Conservation (phyloP, 306 rosid species). For the Dryas drummondii region DNA sequence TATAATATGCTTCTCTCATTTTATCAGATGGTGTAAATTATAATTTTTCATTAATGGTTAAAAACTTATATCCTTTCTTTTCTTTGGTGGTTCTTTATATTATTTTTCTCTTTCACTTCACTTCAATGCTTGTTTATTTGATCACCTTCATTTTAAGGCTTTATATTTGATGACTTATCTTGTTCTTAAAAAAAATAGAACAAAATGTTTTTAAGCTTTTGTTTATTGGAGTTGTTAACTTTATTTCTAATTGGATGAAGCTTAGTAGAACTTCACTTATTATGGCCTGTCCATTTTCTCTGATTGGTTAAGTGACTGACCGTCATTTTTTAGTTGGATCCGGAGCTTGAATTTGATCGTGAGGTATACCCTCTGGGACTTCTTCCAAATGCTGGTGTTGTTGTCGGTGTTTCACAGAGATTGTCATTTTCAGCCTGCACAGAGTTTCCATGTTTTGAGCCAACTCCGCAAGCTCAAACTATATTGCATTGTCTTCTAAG, state of each 20-base stretch:
- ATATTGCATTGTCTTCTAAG: slow-evolving; percentile 91
- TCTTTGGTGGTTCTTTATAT: background rate
- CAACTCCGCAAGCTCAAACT: slow-evolving; percentile 98
- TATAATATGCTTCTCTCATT: background rate
- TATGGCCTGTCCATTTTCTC: slow-evolving; percentile 21
- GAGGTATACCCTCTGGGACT: slow-evolving; percentile 96
- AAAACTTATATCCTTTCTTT: slow-evolving; percentile 9
- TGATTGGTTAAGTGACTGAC: slow-evolving; percentile 28
- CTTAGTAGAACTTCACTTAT: slow-evolving; percentile 18
- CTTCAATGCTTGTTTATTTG: background rate
- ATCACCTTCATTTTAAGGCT: background rate
- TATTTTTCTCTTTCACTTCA: background rate
- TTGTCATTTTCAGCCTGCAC: slow-evolving; percentile 93
- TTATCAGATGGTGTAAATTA: background rate
- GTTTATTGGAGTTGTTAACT: background rate
- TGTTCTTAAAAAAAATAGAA: background rate
- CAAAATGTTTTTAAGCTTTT: background rate
- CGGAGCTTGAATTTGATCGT: slow-evolving; percentile 99
- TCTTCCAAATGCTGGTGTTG: slow-evolving; percentile 96
- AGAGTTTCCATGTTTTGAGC: slow-evolving; percentile 98
- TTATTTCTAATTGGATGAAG: slow-evolving; percentile 16
- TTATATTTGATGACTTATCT: background rate
- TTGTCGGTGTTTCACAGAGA: slow-evolving; percentile 92
- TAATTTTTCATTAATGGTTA: slow-evolving; percentile 17
- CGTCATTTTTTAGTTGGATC: slow-evolving; percentile 72